A percentile compares a stretch with the other conserved stretches of the same genome.
Conservation (phyloP, 2,329 filamentous ascomycete genomes). For the Fusarium sp. region DNA sequence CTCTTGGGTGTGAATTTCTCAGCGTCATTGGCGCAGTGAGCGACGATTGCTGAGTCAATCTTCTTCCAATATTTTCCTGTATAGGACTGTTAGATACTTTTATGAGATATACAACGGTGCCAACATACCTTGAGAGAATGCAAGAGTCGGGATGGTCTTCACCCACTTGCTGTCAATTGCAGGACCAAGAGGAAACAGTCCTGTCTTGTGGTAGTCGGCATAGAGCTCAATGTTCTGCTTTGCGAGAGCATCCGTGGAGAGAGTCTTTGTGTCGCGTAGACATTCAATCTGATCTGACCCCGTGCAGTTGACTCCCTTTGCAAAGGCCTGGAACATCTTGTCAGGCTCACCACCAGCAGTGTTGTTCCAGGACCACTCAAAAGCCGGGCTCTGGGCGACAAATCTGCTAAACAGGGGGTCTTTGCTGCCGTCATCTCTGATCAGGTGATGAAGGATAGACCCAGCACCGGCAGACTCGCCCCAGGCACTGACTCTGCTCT, state of each 20-base stretch:
- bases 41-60: not conserved
- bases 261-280: not conserved
- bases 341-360: not conserved
- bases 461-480: not conserved
- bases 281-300: not conserved
- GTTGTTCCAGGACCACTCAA: not conserved
- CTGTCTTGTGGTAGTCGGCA: not conserved
- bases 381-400: not conserved
- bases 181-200: not conserved
- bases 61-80: not conserved
- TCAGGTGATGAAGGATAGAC: not conserved
- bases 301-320: not conserved
- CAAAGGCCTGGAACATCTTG: not conserved
- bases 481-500: not conserved
- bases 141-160: not conserved
- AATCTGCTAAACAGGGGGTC: not conserved
- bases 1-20: not conserved
- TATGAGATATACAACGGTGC: no score
- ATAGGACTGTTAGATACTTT: no score
- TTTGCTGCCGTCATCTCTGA: not conserved
- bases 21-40: not conserved
- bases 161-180: not conserved
- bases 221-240: not conserved
- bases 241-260: not conserved
- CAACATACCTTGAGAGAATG: not conserved